Percentiles rank a stretch among this genome's conserved stretches.
Conservation (phyloP, 2,329 filamentous ascomycete genomes). For the Epichloe amarillans region DNA sequence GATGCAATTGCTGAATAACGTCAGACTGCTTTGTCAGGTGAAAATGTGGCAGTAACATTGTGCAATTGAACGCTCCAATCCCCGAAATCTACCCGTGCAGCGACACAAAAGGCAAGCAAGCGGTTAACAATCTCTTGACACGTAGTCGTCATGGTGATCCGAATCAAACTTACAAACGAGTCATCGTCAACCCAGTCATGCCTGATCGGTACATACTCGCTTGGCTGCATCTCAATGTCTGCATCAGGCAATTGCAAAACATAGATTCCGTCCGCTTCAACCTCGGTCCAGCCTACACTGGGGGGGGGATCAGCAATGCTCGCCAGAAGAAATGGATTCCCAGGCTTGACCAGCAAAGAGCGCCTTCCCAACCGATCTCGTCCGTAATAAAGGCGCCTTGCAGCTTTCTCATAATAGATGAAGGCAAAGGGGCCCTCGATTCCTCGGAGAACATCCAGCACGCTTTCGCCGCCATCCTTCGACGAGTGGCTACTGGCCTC, state of each 20-base stretch:
- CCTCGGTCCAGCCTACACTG: slow-evolving; percentile 54
- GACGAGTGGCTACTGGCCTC: slow-evolving; percentile 20
- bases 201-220: slow-evolving; percentile 9
- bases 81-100: slow-evolving; percentile 32
- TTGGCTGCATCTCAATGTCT: slow-evolving; percentile 1
- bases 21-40: slow-evolving; percentile 21
- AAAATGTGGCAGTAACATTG: slow-evolving; percentile 23
- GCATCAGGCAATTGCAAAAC: slow-evolving; percentile 38
- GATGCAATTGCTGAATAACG: slow-evolving; percentile 39
- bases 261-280: slow-evolving; percentile 75
- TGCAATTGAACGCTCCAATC: slow-evolving; percentile 39
- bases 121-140: slow-evolving; percentile 4
- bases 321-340: slow-evolving; percentile 45
- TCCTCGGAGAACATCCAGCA: slow-evolving; percentile 41
- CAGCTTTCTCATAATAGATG: slow-evolving; percentile 58
- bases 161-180: slow-evolving; percentile 30
- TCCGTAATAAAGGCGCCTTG: slow-evolving; percentile 60
- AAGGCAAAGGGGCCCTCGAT: slow-evolving; percentile 84
- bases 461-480: slow-evolving; percentile 11
- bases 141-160: background rate
- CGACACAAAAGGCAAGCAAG: slow-evolving; percentile 25
- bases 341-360: slow-evolving; percentile 54
- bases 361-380: slow-evolving; percentile 79
- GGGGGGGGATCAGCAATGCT: slow-evolving; percentile 49
- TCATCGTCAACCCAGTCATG: slow-evolving; percentile 20